A percentile compares a stretch with the other conserved stretches of the same genome.
These are phyloP conservation scores for Trichoderma parareesei DNA, from an alignment of 495 filamentous ascomycete species.

Conservation along the genomic window DNA sequence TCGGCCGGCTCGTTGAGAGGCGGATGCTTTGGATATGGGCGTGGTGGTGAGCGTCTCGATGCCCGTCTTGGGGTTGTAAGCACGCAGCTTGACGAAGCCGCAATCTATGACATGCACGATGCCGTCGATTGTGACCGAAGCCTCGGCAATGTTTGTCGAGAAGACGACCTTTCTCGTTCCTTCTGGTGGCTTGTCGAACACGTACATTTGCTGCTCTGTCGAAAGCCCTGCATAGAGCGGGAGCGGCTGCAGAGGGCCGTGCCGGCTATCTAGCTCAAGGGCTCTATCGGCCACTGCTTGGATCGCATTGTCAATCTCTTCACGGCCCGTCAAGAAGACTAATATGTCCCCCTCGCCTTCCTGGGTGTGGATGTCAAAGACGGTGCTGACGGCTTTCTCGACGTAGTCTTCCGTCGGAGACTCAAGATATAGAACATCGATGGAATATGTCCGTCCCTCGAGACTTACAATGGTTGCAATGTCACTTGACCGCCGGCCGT, in stretches of 20 bases:
- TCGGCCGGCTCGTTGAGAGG: conserved; percentile 83
- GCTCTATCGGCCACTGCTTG: conserved; percentile 72
- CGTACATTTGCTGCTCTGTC: conserved; percentile 83
- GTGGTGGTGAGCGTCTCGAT: conserved; percentile 87
- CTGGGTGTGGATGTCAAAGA: conserved; percentile 87
- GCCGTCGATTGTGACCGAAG: conserved; percentile 87
- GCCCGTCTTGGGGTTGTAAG: conserved; percentile 79
- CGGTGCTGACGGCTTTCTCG: conserved; percentile 75
- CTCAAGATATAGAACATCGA: conserved; percentile 81
- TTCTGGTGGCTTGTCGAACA: conserved; percentile 81
- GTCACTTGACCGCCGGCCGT: conserved; percentile 9
- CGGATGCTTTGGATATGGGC: conserved; percentile 85
- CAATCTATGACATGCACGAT: conserved; percentile 90
- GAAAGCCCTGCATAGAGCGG: conserved; percentile 87
- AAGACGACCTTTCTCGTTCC: conserved; percentile 88
- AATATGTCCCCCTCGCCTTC: conserved; percentile 87
- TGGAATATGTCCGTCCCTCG: conserved; percentile 86
- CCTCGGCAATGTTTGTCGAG: conserved; percentile 94
- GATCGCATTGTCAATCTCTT: conserved; percentile 82
- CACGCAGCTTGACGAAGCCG: conserved; percentile 85
- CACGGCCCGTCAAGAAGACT: conserved; percentile 84
- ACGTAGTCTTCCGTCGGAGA: conserved; percentile 80
- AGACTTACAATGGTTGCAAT: conserved; percentile 75
- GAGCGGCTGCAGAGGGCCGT: conserved; percentile 61
- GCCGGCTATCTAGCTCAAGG: conserved; percentile 61